Conservation (phyloP, 345 rosid species). For the Abelmoschus esculentus region DNA sequence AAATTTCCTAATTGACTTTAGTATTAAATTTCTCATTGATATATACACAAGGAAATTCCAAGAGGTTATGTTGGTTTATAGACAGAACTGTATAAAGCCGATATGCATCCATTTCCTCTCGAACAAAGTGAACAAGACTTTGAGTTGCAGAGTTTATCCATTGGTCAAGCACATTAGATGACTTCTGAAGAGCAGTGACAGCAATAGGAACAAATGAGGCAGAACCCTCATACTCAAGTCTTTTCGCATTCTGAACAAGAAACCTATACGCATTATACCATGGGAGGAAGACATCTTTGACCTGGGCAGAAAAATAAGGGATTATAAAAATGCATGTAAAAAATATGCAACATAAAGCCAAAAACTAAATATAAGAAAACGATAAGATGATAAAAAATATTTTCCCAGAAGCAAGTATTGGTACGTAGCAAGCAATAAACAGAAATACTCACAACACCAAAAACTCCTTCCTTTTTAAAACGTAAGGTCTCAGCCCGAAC, state of each 20-base stretch:
- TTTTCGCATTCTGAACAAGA: conserved; percentile 93
- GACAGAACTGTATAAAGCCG: conserved; percentile 77
- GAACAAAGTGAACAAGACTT: conserved; percentile 91
- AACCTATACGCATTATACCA: conserved; percentile 97
- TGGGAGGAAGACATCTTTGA: conserved; percentile 98
- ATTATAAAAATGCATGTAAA: neutral
- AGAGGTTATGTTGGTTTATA: neutral
- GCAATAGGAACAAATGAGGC: conserved; percentile 63
- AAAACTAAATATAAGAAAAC: neutral
- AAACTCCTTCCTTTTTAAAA: conserved; percentile 88
- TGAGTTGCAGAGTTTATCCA: conserved; percentile 98
- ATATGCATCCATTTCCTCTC: conserved; percentile 87
- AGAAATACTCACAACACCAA: conserved; percentile 72
- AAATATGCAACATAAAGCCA: conserved; percentile 16
- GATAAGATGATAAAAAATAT: neutral
- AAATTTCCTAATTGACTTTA: neutral
- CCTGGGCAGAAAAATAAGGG: conserved; percentile 38
- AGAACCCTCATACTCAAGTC: conserved; percentile 87
- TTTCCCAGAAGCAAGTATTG: conserved; percentile 4
- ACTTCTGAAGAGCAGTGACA: conserved; percentile 45
- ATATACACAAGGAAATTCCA: neutral
- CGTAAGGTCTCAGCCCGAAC: conserved; percentile 94
- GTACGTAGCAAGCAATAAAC: neutral
- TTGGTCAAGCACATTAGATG: conserved; percentile 90
- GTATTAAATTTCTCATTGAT: neutral